These are phyloP conservation scores for Cutaneotrichosporon daszewskae DNA, from an alignment of 1,284 basidiomycete genomes.

Conservation along the genomic window DNA sequence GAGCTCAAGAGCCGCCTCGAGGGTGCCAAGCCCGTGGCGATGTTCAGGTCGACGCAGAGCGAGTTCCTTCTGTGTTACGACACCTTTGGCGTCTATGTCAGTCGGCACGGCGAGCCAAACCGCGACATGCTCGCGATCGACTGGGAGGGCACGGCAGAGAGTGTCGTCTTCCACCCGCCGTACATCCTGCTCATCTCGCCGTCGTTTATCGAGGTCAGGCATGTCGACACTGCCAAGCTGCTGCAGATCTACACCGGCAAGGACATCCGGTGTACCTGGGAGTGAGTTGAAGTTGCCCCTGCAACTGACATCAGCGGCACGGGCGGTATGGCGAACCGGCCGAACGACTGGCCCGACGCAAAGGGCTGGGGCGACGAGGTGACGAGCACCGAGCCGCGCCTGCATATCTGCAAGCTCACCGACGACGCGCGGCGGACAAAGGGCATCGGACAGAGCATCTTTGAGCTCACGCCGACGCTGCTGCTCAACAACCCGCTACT, in stretches of 20 bases:
- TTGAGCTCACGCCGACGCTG: constrained; percentile 46
- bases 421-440: constrained; percentile 23
- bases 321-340: constrained; percentile 30
- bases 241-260: constrained; percentile 79
- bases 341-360: constrained; percentile 33
- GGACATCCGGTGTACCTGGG: constrained; percentile 82
- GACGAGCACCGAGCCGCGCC: constrained; percentile 42
- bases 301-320: constrained; percentile 16
- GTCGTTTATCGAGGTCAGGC: constrained; percentile 87
- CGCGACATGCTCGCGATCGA: constrained; percentile 69
- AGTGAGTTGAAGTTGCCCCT: constrained; percentile 1
- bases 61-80: constrained; percentile 92
- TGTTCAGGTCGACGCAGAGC: constrained; percentile 81
- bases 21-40: constrained; percentile 70
- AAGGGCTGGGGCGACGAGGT: constrained; percentile 45
- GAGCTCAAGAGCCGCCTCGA: constrained; percentile 76
- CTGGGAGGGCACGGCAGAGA: constrained; percentile 89
- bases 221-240: constrained; percentile 75
- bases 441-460: constrained; percentile 44
- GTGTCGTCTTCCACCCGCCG: constrained; percentile 78
- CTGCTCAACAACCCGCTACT: constrained; percentile 45
- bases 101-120: constrained; percentile 69
- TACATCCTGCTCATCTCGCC: constrained; percentile 86
- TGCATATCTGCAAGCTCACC: constrained; percentile 44
- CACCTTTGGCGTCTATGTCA: constrained; percentile 68